A percentile compares a stretch with the other conserved stretches of the same genome.
Conservation (phyloP, 1,284 basidiomycete genomes). For the Ceratobasidium sp. region DNA sequence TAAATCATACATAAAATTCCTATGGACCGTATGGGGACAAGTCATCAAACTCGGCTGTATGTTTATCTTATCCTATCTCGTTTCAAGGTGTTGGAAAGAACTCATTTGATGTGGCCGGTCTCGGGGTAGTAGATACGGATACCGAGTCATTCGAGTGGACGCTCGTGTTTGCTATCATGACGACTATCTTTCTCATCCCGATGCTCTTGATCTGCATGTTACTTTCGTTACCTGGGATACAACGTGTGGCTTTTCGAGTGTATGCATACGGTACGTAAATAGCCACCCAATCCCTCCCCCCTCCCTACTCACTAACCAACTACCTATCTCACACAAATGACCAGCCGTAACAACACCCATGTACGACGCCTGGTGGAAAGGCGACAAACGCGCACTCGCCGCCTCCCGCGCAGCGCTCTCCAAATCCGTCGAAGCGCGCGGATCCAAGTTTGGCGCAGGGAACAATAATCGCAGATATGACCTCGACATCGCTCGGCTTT, state of each 20-base stretch:
- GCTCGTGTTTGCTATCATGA: constrained; percentile 36
- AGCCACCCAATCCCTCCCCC: background rate
- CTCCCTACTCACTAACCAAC: background rate
- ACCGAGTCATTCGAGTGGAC: constrained; percentile 41
- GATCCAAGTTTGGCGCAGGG: constrained; percentile 31
- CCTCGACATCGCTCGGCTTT: constrained; percentile 33
- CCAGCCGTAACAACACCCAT: constrained; percentile 41
- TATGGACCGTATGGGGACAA: constrained; percentile 40
- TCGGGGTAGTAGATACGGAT: constrained; percentile 30
- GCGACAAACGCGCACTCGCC: constrained; percentile 37
- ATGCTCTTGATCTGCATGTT: constrained; percentile 38
- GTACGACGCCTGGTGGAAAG: constrained; percentile 42
- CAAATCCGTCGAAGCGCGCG: constrained; percentile 37
- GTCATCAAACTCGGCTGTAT: constrained; percentile 23
- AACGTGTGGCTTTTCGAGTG: constrained; percentile 20
- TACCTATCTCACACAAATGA: background rate
- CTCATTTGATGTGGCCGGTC: constrained; percentile 16
- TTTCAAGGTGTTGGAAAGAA: background rate
- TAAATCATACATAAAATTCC: constrained; percentile 20
- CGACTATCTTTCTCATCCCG: constrained; percentile 20
- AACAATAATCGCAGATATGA: constrained; percentile 40
- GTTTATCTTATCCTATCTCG: background rate
- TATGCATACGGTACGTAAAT: constrained; percentile 45
- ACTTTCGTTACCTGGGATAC: constrained; percentile 19
- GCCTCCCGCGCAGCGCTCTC: constrained; percentile 35